These are phyloP conservation scores for Protomyces inundatus DNA, from an alignment of 1,139 yeast genomes.

Conservation along the genomic window DNA sequence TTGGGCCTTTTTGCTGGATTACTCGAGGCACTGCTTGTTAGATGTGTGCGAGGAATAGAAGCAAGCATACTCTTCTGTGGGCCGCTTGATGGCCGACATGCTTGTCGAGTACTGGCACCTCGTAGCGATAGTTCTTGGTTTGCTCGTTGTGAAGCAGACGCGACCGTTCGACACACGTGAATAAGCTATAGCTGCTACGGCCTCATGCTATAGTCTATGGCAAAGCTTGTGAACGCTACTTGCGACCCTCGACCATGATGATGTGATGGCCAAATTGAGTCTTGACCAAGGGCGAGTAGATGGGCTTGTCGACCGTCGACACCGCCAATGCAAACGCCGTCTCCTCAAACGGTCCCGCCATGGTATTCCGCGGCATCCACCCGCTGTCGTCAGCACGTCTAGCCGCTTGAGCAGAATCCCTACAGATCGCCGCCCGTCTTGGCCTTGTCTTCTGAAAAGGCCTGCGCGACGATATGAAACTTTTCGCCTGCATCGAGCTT, in stretches of 20 bases:
- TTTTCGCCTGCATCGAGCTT: constrained; percentile 30
- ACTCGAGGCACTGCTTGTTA: background rate
- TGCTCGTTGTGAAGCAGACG: too few relatives aligned
- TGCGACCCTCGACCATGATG: background rate
- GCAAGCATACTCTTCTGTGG: background rate
- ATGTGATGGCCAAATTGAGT: background rate
- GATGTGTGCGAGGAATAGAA: background rate
- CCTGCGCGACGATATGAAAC: constrained; percentile 32
- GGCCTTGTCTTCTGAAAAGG: constrained; percentile 33
- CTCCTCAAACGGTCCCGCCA: constrained; percentile 30
- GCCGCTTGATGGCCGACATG: background rate
- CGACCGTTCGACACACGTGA: too few relatives aligned
- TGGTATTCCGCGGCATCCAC: background rate
- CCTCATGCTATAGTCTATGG: too few relatives aligned
- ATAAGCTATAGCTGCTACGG: too few relatives aligned
- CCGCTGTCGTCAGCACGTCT: background rate
- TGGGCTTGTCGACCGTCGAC: constrained; percentile 32
- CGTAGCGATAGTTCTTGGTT: too few relatives aligned
- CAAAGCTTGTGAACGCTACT: background rate
- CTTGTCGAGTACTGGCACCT: too few relatives aligned
- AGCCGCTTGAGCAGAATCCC: background rate
- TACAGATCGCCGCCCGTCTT: constrained; percentile 29
- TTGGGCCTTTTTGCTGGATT: background rate
- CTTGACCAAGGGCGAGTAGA: constrained; percentile 1
- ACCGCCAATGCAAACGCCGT: constrained; percentile 32